Evolutionary conservation across 225 moss, liverwort and hornwort species (phyloP), one percentile per base, ranked within the genome.

Genomic region (Antitrichia curtipendula): DNA sequence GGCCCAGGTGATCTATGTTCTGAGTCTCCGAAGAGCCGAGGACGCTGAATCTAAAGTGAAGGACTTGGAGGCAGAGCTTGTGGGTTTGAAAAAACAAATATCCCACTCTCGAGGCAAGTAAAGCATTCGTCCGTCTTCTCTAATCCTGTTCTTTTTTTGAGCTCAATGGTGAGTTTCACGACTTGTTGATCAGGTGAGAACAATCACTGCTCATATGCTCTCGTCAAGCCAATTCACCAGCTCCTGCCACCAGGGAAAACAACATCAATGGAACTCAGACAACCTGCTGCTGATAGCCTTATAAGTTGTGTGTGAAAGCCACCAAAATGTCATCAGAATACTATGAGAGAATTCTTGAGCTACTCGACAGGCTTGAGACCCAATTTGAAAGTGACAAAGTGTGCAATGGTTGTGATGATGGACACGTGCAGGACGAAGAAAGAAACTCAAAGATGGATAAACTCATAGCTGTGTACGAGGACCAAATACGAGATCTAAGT

Each of bases 401-500:
- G 27, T 18, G 78, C 78, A 78, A 27, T 32, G 78, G 38, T 57
- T 27, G 38, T 27, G 78, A 38, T 78, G 78, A 25, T 77, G 78
- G 86, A 17, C 36, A n/a, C 73, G 36, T 88, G 88, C 90, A 93
- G 92, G 93, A 90, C 20, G 88, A 91, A 57, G 93, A 87, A 29
- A 88, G 82, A 28, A 84, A 81, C 68, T 36, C 50, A 63, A 93
- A 90, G 89, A 91, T 86, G 91, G 88, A 90, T 69, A 86, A 88
- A 80, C 78, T 94, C 64, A 91, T 89, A 47, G 47, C 71, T 88
- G 68, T 64, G 31, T 90, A 89, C 27, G 91, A 93, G 49, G 89
- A 85, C 81, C 89, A 82, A 87, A 58, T 93, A 38, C 89, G 28
- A 88, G 88, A 90, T 61, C 84, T 91, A 24, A 89, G 94, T 94